A percentile compares a stretch with the other conserved stretches of the same genome.
phyloP scores from a whole-genome alignment of 106 monocot species.

The Acorus calamus region DNA sequence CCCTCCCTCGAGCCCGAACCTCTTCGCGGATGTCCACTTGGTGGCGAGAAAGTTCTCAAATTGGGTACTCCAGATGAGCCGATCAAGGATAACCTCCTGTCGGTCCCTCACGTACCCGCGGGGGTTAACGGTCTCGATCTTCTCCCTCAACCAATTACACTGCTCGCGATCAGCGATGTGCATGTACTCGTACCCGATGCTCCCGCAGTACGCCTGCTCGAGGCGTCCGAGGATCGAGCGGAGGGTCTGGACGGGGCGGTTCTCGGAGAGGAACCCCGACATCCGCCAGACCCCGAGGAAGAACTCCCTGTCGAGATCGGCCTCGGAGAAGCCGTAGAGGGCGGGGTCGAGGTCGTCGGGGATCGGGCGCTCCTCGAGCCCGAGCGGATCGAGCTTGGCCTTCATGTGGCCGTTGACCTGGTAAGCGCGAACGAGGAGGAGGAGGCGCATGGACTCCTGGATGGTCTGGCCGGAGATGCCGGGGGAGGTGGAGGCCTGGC shows the following conservation, averaged over 20 bases:
- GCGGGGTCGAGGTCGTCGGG: slow-evolving; percentile 51
- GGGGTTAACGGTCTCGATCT: slow-evolving; percentile 64
- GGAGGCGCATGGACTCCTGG: slow-evolving; percentile 84
- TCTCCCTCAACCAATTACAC: slow-evolving; percentile 95
- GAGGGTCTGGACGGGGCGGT: slow-evolving; percentile 76
- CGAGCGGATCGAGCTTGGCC: slow-evolving; percentile 73
- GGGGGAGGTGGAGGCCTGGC: slow-evolving; percentile 60
- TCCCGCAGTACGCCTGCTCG: slow-evolving; percentile 87
- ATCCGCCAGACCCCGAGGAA: slow-evolving; percentile 94
- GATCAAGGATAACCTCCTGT: slow-evolving; percentile 68
- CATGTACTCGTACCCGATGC: slow-evolving; percentile 94
- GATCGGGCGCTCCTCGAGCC: slow-evolving; percentile 43
- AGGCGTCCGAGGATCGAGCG: slow-evolving; percentile 57
- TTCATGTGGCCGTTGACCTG: slow-evolving; percentile 91
- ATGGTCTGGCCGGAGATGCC: slow-evolving; percentile 96
- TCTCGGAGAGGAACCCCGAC: slow-evolving; percentile 84
- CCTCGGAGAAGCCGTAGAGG: slow-evolving; percentile 72
- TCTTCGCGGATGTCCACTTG: slow-evolving; percentile 76
- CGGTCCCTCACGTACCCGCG: slow-evolving; percentile 40
- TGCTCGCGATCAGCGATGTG: slow-evolving; percentile 78
- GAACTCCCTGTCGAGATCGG: slow-evolving; percentile 81
- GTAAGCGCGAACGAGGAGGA: slow-evolving; percentile 78
- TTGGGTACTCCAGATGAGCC: slow-evolving; percentile 86
- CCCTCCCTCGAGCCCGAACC: slow-evolving; percentile 87
- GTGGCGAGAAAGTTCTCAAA: slow-evolving; percentile 88